Base-by-base conservation (phyloP, 768 basidiomycete genomes). In the Collybia nuda region DNA sequence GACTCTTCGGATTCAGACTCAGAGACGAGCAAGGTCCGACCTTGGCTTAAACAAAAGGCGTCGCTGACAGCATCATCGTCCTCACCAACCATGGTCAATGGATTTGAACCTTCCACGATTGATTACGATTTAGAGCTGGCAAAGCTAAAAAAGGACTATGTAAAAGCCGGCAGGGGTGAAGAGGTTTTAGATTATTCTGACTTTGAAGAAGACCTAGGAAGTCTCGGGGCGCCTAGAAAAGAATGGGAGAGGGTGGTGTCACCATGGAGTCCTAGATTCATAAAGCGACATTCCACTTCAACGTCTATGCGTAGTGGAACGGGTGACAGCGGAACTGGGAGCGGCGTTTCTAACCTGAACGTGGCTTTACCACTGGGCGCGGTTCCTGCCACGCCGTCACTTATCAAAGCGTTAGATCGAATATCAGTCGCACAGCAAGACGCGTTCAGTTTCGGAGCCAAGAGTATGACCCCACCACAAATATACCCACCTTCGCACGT, bases 311-410 rank as follows among this genome's bases (percentile, higher is more conserved):
- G 41, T 19, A 15, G 4, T 8, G 23, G 36, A 18, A 22, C 40
- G 8, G 50, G 29, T 22, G 36, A n/a, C 6, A 49, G 32, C 23
- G 47, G 40, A 26, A 40, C 29, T 19, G 37, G 37, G 12, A 26
- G 19, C 50, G 58, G n/a, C 15, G 48, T 51, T 28, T 44, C 40
- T 8, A 38, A n/a, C 11, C 29, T 37, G 28, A 43, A 48, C 28
- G 39, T 18, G 14, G 44, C 43, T 22, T 39, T 48, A 15, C 59
- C 59, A 17, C 18, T 56, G 18, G 61, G 65, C 22, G 64, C 81
- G 1, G 77, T 85, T 1, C 81, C 83, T 4, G 78, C 80, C 19
- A 86, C 85, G 2, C 84, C 85, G 0, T 86, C 85, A 2, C 70
- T 86, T 26, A 78, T 85, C 51, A 74, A 74, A 32, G 85, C 84